Evolutionary conservation across 208 protist genomes (phyloP).

Genomic region (Trypanosoma vivax): DNA sequence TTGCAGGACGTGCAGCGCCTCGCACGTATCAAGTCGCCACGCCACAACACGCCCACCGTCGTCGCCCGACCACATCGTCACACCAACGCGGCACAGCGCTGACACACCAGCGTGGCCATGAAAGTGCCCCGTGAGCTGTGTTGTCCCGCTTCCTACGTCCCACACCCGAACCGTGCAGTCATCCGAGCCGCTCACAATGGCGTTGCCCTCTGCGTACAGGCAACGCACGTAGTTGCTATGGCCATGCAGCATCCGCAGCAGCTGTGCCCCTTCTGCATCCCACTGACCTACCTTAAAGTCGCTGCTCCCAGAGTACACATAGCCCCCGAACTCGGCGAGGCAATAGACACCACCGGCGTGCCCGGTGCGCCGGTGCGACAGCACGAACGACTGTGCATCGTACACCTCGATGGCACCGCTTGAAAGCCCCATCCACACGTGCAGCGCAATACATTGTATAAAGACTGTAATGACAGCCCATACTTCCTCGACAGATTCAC

Average conservation of each 20-base stretch:
- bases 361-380: slow-evolving; percentile 28
- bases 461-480: slow-evolving; percentile 9
- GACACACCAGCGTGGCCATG: slow-evolving; percentile 59
- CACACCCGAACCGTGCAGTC: slow-evolving; percentile 83
- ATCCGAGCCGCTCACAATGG: slow-evolving; percentile 64
- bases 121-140: slow-evolving; percentile 67
- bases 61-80: slow-evolving; percentile 81
- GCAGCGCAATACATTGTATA: slow-evolving; percentile 17
- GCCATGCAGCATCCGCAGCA: slow-evolving; percentile 54
- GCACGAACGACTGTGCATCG: slow-evolving; percentile 27
- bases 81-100: slow-evolving; percentile 59
- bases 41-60: slow-evolving; percentile 46
- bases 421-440: slow-evolving; percentile 77
- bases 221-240: slow-evolving; percentile 66
- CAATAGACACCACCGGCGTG: slow-evolving; percentile 62
- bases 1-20: slow-evolving; percentile 36
- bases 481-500: not conserved
- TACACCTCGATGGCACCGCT: slow-evolving; percentile 73
- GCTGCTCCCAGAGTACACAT: slow-evolving; percentile 66
- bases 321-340: slow-evolving; percentile 72
- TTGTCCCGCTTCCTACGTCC: slow-evolving; percentile 57
- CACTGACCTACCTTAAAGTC: slow-evolving; percentile 80
- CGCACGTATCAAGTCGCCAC: slow-evolving; percentile 67
- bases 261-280: slow-evolving; percentile 25
- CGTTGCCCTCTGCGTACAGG: slow-evolving; percentile 76